A percentile compares a stretch with the other conserved stretches of the same genome.
These are phyloP conservation scores for Parathielavia appendiculata DNA, from an alignment of 495 filamentous ascomycete species.

Conservation along the genomic window DNA sequence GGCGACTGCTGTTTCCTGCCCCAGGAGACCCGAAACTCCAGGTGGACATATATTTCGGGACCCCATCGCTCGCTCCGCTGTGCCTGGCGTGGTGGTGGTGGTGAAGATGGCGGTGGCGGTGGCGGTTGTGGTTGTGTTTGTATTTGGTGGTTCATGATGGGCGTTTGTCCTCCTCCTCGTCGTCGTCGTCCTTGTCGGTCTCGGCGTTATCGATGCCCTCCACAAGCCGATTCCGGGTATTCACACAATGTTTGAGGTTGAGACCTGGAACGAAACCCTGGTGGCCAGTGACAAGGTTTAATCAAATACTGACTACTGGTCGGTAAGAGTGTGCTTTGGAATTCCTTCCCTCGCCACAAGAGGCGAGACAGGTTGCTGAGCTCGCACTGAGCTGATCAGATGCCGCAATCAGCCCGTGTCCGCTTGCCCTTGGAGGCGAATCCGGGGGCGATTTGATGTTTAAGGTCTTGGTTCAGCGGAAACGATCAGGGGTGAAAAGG, in stretches of 20 bases:
- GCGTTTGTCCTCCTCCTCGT: slow-evolving; percentile 1
- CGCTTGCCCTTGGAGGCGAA: slow-evolving; percentile 3
- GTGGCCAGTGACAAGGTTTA: neutral
- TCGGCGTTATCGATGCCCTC: no score
- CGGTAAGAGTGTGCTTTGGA: neutral
- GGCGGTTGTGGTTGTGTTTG: slow-evolving; percentile 18
- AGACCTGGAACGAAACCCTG: neutral
- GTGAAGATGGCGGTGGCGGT: neutral
- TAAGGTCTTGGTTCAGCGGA: slow-evolving; percentile 9
- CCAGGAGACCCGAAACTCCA: slow-evolving; percentile 46
- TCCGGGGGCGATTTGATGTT: slow-evolving; percentile 7
- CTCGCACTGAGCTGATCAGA: slow-evolving; percentile 6
- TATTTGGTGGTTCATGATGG: slow-evolving; percentile 30
- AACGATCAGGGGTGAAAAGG: slow-evolving; percentile 9
- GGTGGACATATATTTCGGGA: slow-evolving; percentile 43
- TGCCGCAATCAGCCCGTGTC: slow-evolving; percentile 3
- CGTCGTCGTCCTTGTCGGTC: neutral
- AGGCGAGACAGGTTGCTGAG: slow-evolving; percentile 4
- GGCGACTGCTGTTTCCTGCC: slow-evolving; percentile 31
- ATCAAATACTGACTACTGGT: neutral
- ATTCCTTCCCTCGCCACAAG: neutral
- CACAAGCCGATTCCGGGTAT: neutral
- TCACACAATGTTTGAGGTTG: neutral
- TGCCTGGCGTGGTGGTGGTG: neutral
- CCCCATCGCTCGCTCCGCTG: slow-evolving; percentile 21